Evolutionary conservation across 2,329 filamentous ascomycete genomes (phyloP).

Genomic region (Diaporthe amygdali): DNA sequence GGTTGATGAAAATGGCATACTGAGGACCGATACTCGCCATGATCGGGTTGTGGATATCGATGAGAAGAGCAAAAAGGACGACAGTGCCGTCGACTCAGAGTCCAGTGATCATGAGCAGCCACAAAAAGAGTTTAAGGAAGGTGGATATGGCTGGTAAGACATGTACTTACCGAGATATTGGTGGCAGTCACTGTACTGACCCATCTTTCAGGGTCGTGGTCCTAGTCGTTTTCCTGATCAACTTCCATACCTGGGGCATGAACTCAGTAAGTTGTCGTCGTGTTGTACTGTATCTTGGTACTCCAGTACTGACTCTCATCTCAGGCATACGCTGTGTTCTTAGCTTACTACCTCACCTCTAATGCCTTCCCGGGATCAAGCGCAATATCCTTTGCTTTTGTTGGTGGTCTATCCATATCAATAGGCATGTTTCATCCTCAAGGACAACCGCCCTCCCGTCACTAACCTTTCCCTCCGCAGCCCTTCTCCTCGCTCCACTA

Average conservation of each 20-base stretch:
- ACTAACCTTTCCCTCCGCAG: slow-evolving; percentile 41
- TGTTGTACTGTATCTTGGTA: background rate
- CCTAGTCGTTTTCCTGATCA: slow-evolving; percentile 60
- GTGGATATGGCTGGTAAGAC: slow-evolving; percentile 63
- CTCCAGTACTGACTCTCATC: background rate
- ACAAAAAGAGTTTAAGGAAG: slow-evolving; percentile 50
- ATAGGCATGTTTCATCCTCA: slow-evolving; percentile 39
- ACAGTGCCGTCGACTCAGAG: slow-evolving; percentile 27
- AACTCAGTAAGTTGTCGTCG: slow-evolving; percentile 57
- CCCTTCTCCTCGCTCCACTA: slow-evolving; percentile 71
- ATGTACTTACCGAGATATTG: background rate
- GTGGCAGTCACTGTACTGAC: background rate
- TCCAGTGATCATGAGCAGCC: slow-evolving; percentile 29
- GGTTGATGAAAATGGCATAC: background rate
- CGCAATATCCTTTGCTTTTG: slow-evolving; percentile 74
- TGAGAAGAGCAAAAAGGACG: slow-evolving; percentile 9
- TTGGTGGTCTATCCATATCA: slow-evolving; percentile 74
- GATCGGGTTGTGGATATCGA: background rate
- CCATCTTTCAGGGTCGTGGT: slow-evolving; percentile 54
- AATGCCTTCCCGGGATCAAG: slow-evolving; percentile 68
- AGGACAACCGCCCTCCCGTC: slow-evolving; percentile 2
- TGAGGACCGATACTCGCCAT: background rate
- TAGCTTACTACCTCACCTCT: slow-evolving; percentile 61
- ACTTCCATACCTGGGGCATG: slow-evolving; percentile 77
- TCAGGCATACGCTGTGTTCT: slow-evolving; percentile 48